Evolutionary conservation across 176 grass and related monocot species (phyloP), one percentile per base, ranked within the genome.

Genomic region (Triticum urartu): DNA sequence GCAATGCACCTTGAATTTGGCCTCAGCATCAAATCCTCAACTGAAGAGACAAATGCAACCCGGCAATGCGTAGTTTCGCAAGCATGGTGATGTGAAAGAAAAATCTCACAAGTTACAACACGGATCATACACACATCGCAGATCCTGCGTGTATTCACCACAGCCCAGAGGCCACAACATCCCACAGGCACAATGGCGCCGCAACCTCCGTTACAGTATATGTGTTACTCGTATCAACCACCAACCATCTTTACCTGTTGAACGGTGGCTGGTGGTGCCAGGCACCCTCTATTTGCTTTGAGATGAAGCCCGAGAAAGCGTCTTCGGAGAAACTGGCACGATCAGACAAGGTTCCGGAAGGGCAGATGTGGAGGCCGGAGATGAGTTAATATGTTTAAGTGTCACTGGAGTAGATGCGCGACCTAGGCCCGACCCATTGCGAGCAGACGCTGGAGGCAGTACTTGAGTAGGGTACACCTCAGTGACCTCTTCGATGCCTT

Each of bases 401-500:
- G 90, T 67, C 77, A 82, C 64, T 61, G 93, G 18, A 65, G 58
- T 50, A 35, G 79, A 75, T 65, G 79, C 4, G 0, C 48, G 84
- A 50, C 67, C 18, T 1, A 62, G 22, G 24, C 81, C 76, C 5
- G 61, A 72, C n/a, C 40, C 86, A 54, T 58, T 63, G 63, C 86
- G 77, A 67, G 79, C 9, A 64, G 78, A 26, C 7, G 47, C 32
- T 10, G 72, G 61, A 40, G 94, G 92, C 64, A 95, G 54, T 63
- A 92, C 80, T 80, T 95, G 90, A 30, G 89, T 91, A 63, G 90
- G 88, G 84, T 94, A 98, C 20, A 98, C 96, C 75, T 98, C 96
- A 5, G 88, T 87, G 65, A 98, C 92, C 82, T 98, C 93, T 92
- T 98, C 96, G 47, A 98, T 94, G 81, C 92, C 92, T 92, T 98